Evolutionary conservation across 2,329 filamentous ascomycete genomes (phyloP).

Genomic region (Diaporthe ampelina): DNA sequence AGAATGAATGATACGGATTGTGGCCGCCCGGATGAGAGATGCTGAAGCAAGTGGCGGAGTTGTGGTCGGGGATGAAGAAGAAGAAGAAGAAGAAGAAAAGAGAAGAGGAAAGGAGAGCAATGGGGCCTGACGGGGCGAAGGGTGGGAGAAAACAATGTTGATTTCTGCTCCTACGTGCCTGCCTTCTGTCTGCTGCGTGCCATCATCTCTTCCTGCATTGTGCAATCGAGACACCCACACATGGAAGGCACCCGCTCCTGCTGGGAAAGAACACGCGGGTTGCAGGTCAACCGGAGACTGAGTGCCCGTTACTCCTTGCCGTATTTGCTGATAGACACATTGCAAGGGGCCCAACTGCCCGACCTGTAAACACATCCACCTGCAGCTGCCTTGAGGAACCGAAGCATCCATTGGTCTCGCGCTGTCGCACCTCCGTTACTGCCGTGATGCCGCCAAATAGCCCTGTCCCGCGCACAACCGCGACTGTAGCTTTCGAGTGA

Average conservation of each 20-base stretch:
- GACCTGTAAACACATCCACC: neutral
- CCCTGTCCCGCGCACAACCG: too few relatives aligned
- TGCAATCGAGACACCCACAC: neutral
- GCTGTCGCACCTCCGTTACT: neutral
- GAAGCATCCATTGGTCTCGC: neutral
- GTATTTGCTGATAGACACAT: neutral
- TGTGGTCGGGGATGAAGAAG: slow-evolving; percentile 18
- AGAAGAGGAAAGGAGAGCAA: neutral
- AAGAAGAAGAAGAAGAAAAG: neutral
- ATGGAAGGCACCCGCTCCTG: slow-evolving; percentile 9
- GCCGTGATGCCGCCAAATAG: neutral
- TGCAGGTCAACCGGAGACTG: neutral
- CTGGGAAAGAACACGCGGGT: neutral
- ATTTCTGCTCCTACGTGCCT: slow-evolving; percentile 19
- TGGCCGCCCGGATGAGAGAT: slow-evolving; percentile 19
- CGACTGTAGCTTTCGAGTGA: neutral
- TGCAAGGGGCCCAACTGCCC: neutral
- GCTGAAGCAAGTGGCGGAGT: slow-evolving; percentile 33
- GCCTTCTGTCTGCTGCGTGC: neutral
- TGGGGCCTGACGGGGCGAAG: neutral
- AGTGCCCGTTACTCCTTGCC: neutral
- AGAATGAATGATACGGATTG: slow-evolving; percentile 16
- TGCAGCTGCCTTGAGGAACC: neutral
- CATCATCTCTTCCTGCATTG: neutral
- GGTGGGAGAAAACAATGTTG: slow-evolving; percentile 26